Percentiles rank a stretch among this genome's conserved stretches.
Conservation (phyloP, 2,329 filamentous ascomycete genomes). For the Arachnopeziza araneosa region DNA sequence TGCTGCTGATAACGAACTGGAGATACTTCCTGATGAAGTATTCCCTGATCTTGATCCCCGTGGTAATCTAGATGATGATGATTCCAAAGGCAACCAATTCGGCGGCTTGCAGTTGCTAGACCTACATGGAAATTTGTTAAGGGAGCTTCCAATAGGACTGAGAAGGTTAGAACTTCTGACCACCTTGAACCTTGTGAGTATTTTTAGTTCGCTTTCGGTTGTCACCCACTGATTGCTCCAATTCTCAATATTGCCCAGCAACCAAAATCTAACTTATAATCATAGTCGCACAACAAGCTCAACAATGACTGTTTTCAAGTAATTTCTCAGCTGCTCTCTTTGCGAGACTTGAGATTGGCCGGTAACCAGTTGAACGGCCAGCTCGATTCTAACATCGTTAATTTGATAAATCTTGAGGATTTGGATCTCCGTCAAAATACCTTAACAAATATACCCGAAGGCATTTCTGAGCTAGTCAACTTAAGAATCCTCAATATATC, state of each 20-base stretch:
- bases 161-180: slow-evolving; percentile 68
- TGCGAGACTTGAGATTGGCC: slow-evolving; percentile 77
- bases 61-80: slow-evolving; percentile 51
- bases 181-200: slow-evolving; percentile 70
- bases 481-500: slow-evolving; percentile 75
- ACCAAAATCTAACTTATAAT: slow-evolving; percentile 1
- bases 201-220: background rate
- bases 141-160: slow-evolving; percentile 68
- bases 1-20: slow-evolving; percentile 85
- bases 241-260: background rate
- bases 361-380: slow-evolving; percentile 69
- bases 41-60: slow-evolving; percentile 69
- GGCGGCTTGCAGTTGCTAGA: slow-evolving; percentile 76
- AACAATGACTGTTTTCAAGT: slow-evolving; percentile 65
- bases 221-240: background rate
- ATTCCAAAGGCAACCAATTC: slow-evolving; percentile 70
- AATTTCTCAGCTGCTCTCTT: slow-evolving; percentile 63
- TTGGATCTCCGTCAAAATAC: slow-evolving; percentile 80
- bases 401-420: slow-evolving; percentile 65
- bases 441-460: slow-evolving; percentile 63
- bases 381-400: slow-evolving; percentile 57
- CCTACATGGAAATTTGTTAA: slow-evolving; percentile 77
- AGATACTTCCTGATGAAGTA: slow-evolving; percentile 62
- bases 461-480: slow-evolving; percentile 59
- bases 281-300: slow-evolving; percentile 74